A percentile compares a stretch with the other conserved stretches of the same genome.
phyloP scores from a whole-genome alignment of 257 asterid genomes.

The Marsdenia floribunda region DNA sequence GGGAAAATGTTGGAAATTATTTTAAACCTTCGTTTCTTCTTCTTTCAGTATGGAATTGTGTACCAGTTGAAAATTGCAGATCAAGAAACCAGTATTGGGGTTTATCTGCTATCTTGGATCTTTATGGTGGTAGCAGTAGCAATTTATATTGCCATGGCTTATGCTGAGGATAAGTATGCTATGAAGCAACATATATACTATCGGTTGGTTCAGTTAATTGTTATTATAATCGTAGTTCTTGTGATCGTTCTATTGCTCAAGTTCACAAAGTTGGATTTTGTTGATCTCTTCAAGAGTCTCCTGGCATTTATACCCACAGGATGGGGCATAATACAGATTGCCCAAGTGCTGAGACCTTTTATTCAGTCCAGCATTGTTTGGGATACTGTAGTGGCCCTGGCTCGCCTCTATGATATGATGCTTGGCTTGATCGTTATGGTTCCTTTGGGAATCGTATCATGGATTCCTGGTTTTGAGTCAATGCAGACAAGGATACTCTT shows the following conservation, averaged over 20 bases:
- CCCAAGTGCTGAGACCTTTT: conserved; percentile 86
- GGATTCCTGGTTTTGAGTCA: conserved; percentile 57
- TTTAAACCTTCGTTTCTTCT: conserved; percentile 86
- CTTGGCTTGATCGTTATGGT: conserved; percentile 82
- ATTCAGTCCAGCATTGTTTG: conserved; percentile 73
- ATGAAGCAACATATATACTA: conserved; percentile 67
- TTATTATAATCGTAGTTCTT: conserved; percentile 42
- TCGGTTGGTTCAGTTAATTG: conserved; percentile 76
- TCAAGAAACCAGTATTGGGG: conserved; percentile 44
- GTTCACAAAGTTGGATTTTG: conserved; percentile 33
- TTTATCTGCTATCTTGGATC: conserved; percentile 89
- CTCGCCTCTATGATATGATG: conserved; percentile 81
- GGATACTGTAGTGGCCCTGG: conserved; percentile 85
- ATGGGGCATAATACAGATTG: conserved; percentile 89
- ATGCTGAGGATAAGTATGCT: conserved; percentile 74
- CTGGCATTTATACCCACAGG: conserved; percentile 95
- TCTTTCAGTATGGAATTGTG: conserved; percentile 90
- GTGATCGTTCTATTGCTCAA: conserved; percentile 45
- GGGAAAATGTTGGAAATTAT: conserved; percentile 87
- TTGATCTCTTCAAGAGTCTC: conserved; percentile 66
- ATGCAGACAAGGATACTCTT: conserved; percentile 13
- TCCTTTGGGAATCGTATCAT: conserved; percentile 76
- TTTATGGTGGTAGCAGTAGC: conserved; percentile 51
- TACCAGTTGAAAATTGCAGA: conserved; percentile 63
- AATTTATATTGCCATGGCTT: conserved; percentile 51